These are phyloP conservation scores for Madurella mycetomatis DNA, from an alignment of 2,329 filamentous ascomycete genomes.

Conservation along the genomic window DNA sequence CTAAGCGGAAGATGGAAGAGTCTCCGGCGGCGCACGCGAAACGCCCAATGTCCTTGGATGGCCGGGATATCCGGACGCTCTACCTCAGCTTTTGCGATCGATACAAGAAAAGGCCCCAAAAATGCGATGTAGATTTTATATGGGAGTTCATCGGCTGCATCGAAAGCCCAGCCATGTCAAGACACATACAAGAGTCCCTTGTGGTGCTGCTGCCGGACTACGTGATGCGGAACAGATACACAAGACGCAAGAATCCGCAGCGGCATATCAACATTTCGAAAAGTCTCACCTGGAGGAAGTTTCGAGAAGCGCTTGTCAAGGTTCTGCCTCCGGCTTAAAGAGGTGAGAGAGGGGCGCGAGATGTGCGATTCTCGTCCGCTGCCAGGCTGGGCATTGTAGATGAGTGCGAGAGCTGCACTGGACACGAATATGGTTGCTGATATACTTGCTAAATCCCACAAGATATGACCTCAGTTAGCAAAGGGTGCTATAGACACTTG, in stretches of 20 bases:
- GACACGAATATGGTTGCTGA: no score
- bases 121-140: slow-evolving; percentile 20
- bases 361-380: neutral
- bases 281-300: slow-evolving; percentile 19
- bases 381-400: no score
- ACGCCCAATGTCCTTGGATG: neutral
- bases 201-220: slow-evolving; percentile 14
- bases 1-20: slow-evolving; percentile 3
- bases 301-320: slow-evolving; percentile 15
- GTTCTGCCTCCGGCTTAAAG: slow-evolving; percentile 5
- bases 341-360: neutral
- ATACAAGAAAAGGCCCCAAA: slow-evolving; percentile 15
- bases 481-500: neutral
- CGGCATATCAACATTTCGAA: slow-evolving; percentile 13
- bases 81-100: slow-evolving; percentile 17
- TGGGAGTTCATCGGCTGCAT: slow-evolving; percentile 26
- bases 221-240: slow-evolving; percentile 6
- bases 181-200: slow-evolving; percentile 24
- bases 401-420: no score
- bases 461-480: neutral
- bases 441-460: neutral
- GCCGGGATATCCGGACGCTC: slow-evolving; percentile 17
- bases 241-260: slow-evolving; percentile 3
- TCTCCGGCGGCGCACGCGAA: neutral
- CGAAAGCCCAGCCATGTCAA: slow-evolving; percentile 14